A percentile compares a stretch with the other conserved stretches of the same genome.
Conservation (phyloP, 2,329 filamentous ascomycete genomes). For the Paecilomyces formosus region DNA sequence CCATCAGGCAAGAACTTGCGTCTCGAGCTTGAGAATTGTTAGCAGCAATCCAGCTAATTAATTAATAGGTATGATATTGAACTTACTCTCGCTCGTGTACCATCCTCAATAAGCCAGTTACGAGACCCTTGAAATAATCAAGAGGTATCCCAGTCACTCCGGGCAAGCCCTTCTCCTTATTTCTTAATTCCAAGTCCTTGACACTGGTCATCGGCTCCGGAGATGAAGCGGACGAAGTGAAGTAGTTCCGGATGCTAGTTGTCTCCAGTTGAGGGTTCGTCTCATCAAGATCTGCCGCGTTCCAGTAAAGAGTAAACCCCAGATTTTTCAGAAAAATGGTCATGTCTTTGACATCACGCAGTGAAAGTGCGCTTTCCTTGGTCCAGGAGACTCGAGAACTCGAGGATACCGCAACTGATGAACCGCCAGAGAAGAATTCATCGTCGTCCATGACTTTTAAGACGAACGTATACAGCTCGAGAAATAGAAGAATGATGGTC, state of each 20-base stretch:
- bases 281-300: constrained; percentile 58
- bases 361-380: constrained; percentile 59
- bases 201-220: constrained; percentile 16
- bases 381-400: constrained; percentile 49
- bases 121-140: constrained; percentile 68
- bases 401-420: constrained; percentile 35
- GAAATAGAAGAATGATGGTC: constrained; percentile 80
- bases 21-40: constrained; percentile 51
- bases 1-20: constrained; percentile 72
- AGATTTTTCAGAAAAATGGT: constrained; percentile 84
- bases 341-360: constrained; percentile 65
- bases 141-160: constrained; percentile 66
- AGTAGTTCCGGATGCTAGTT: constrained; percentile 41
- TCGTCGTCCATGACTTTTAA: constrained; percentile 92
- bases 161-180: constrained; percentile 44
- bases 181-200: constrained; percentile 29
- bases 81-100: constrained; percentile 76
- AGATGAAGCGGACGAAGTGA: constrained; percentile 21
- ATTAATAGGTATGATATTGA: not conserved
- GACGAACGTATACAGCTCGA: constrained; percentile 91
- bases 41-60: not conserved
- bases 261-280: constrained; percentile 30
- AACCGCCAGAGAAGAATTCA: constrained; percentile 69
- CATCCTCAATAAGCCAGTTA: constrained; percentile 75
- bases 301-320: constrained; percentile 82